A percentile compares a stretch with the other conserved stretches of the same genome.
Evolutionary conservation across 768 basidiomycete genomes (phyloP).

Genomic region (Boletellus emodensis): DNA sequence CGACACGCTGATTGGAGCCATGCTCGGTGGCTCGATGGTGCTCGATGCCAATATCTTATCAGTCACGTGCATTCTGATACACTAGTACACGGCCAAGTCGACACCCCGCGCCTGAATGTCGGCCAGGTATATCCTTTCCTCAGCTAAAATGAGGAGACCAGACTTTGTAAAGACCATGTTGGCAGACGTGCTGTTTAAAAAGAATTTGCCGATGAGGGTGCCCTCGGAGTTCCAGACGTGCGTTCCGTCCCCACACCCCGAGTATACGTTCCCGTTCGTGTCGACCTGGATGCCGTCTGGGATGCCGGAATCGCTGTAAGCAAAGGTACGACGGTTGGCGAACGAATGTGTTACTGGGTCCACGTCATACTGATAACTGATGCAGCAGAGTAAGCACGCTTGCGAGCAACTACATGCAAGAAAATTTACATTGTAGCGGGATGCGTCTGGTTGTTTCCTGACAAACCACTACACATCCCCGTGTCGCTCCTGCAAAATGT

Average conservation of each 20-base stretch:
- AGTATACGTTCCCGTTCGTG: slow-evolving; percentile 59
- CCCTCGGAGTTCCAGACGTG: slow-evolving; percentile 59
- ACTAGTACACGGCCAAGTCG: slow-evolving; percentile 10
- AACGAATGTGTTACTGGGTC: slow-evolving; percentile 53
- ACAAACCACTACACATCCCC: slow-evolving; percentile 36
- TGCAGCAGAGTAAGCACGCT: not conserved
- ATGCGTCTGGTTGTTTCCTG: slow-evolving; percentile 51
- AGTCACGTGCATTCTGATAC: slow-evolving; percentile 16
- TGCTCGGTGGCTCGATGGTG: not conserved
- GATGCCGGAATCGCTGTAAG: slow-evolving; percentile 60
- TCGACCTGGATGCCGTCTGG: slow-evolving; percentile 71
- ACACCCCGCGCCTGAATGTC: slow-evolving; percentile 33
- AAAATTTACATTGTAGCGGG: slow-evolving; percentile 65
- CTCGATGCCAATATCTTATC: slow-evolving; percentile 12
- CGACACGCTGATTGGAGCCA: slow-evolving; percentile 13
- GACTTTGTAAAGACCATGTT: slow-evolving; percentile 41
- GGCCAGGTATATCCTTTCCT: slow-evolving; percentile 38
- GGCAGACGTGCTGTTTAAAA: slow-evolving; percentile 36
- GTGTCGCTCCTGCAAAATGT: slow-evolving; percentile 30
- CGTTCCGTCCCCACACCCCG: slow-evolving; percentile 64
- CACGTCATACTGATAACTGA: slow-evolving; percentile 70
- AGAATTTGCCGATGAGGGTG: slow-evolving; percentile 63
- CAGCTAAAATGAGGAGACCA: slow-evolving; percentile 38
- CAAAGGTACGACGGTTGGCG: slow-evolving; percentile 60
- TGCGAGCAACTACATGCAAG: not conserved